Conservation (phyloP, 441 rosid species). For the Populus hybrid region DNA sequence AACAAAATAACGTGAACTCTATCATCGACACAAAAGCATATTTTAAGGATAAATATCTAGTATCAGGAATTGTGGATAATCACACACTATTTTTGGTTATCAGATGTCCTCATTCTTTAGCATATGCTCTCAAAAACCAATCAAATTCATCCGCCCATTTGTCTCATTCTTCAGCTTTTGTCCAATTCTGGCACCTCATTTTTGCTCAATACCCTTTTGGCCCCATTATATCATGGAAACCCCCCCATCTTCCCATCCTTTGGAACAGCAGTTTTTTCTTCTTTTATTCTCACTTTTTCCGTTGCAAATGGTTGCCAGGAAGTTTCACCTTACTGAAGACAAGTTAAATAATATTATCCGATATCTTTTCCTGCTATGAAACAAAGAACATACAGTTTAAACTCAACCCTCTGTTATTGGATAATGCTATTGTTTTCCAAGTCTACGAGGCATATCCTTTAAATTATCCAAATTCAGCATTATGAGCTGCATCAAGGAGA, state of each 20-base stretch:
- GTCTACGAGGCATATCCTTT: neutral
- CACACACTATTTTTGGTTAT: conserved; percentile 23
- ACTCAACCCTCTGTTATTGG: neutral
- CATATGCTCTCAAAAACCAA: conserved; percentile 28
- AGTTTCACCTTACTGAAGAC: neutral
- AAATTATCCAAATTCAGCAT: neutral
- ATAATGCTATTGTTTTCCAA: neutral
- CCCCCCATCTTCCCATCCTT: conserved; percentile 14
- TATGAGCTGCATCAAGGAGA: conserved; percentile 5
- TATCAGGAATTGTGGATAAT: conserved; percentile 44
- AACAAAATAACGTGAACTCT: conserved; percentile 28
- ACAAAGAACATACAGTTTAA: neutral
- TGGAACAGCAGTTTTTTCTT: neutral
- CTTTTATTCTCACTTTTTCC: neutral
- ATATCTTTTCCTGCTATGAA: neutral
- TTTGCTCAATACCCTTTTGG: conserved; percentile 21
- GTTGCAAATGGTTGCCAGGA: conserved; percentile 7
- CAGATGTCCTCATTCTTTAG: conserved; percentile 17
- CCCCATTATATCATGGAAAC: conserved; percentile 4
- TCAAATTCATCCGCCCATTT: conserved; percentile 10
- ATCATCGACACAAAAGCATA: conserved; percentile 51
- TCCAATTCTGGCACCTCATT: conserved; percentile 21
- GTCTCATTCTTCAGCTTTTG: conserved; percentile 17
- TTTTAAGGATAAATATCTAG: conserved; percentile 31
- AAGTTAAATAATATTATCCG: neutral